Evolutionary conservation across 2,329 filamentous ascomycete genomes (phyloP).

Genomic region (Fusarium sororula): DNA sequence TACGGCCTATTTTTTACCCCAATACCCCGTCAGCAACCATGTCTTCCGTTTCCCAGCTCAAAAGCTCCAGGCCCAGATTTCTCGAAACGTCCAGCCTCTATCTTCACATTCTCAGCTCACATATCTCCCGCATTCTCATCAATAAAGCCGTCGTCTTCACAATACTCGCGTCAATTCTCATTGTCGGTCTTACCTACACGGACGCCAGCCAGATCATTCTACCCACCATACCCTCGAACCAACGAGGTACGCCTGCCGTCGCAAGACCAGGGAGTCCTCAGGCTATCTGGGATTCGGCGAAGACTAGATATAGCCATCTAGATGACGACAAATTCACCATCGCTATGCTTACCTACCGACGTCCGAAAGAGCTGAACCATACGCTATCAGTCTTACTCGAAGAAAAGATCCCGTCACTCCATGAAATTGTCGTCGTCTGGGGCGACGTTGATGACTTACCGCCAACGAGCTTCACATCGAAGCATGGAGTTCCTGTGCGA

Average conservation of each 20-base stretch:
- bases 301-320: not conserved
- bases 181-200: not conserved
- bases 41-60: not conserved
- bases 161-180: not conserved
- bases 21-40: not conserved
- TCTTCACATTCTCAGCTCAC: not conserved
- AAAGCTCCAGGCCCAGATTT: not conserved
- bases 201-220: not conserved
- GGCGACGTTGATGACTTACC: not conserved
- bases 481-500: not conserved
- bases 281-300: not conserved
- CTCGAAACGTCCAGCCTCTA: not conserved
- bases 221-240: not conserved
- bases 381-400: not conserved
- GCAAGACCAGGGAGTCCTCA: not conserved
- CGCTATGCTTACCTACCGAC: not conserved
- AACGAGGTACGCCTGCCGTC: not conserved
- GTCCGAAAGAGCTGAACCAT: not conserved
- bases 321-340: not conserved
- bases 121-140: not conserved
- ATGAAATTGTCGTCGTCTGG: not conserved
- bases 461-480: not conserved
- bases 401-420: not conserved
- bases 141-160: not conserved
- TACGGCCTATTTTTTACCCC: not conserved